Conservation (phyloP, 2,329 filamentous ascomycete species). For the Penicillium sp. region DNA sequence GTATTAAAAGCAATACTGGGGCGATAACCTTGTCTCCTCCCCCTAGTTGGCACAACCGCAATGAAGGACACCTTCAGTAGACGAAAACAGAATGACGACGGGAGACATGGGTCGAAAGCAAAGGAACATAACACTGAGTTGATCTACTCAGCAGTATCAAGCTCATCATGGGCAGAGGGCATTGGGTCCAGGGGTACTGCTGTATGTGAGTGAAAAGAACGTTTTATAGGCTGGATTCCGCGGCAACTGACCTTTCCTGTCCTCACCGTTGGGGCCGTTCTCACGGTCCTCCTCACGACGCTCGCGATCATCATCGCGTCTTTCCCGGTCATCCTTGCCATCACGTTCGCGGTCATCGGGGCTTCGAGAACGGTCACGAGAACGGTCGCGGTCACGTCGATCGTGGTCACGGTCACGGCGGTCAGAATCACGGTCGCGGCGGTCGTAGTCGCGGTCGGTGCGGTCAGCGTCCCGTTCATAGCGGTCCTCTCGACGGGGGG, state of each 20-base stretch:
- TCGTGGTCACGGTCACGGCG: conserved; percentile 52
- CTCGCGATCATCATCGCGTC: conserved; percentile 64
- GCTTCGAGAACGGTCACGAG: conserved; percentile 27
- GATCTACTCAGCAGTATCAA: conserved; percentile 83
- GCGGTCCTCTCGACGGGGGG: conserved; percentile 84
- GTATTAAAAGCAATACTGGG: background rate
- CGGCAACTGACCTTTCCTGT: conserved; percentile 72
- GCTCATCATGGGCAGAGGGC: conserved; percentile 83
- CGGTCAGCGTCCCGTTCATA: conserved; percentile 67
- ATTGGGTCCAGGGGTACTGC: conserved; percentile 68
- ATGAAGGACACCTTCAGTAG: background rate
- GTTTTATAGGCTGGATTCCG: background rate
- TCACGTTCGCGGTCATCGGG: conserved; percentile 28
- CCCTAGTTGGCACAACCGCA: background rate
- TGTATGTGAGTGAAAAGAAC: conserved; percentile 3
- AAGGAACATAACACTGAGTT: conserved; percentile 19
- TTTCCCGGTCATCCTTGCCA: conserved; percentile 25
- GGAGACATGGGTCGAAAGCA: conserved; percentile 1
- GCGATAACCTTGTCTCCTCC: background rate
- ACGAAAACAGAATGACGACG: background rate
- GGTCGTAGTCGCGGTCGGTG: conserved; percentile 73
- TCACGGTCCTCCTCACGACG: conserved; percentile 71
- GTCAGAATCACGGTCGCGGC: conserved; percentile 68
- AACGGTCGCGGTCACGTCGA: conserved; percentile 42
- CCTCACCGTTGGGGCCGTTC: conserved; percentile 78